Base-by-base conservation (phyloP, 495 filamentous ascomycete species). In the Penicillium pulvis region DNA sequence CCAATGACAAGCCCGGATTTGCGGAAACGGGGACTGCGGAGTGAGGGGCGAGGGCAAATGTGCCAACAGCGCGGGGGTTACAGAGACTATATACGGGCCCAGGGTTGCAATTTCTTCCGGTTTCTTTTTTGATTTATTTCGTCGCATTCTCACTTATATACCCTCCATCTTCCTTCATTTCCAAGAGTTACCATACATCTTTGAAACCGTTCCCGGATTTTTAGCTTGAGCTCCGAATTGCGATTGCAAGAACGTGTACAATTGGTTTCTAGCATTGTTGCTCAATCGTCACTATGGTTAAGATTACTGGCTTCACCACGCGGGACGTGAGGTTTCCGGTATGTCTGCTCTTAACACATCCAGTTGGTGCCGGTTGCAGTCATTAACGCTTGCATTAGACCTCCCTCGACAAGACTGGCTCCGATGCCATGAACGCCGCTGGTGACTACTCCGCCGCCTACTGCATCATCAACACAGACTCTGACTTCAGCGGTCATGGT, bases 341-440 rank as follows among this genome's bases (percentile, higher is more conserved):
- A 79, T 56, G 81, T 65, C 42, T 39, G n/a, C 14, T 39, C 10
- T 39, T 2, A 17, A 6, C 4, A 33, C 12, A 3, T 35, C 31
- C 8, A 12, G 45, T 4, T 8, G 6, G 23, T 17, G 12, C 12
- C 12, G 30, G 47, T 0, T 17, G 0, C 24, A n/a, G 16, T 44
- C 5, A 11, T 43, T 64, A 44, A 59, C 45, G 26, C 39, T 3
- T 19, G 8, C 30, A 14, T 44, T 53, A 87, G 87, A 97, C 93
- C 46, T 96, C 93, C 41, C 85, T 97, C 46, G 90, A 96, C 75
- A 94, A 93, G 78, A 95, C 91, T 8, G 93, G 93, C 65, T 96
- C 91, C 33, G 93, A 97, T 83, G 93, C 93, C 68, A 97, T 97
- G 93, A 96, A 97, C 70, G 89, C 90, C 14, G 91, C 93, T 5